Evolutionary conservation across 495 filamentous ascomycete species (phyloP), one percentile per base, ranked within the genome.

Genomic region (Annulohypoxylon stygium): DNA sequence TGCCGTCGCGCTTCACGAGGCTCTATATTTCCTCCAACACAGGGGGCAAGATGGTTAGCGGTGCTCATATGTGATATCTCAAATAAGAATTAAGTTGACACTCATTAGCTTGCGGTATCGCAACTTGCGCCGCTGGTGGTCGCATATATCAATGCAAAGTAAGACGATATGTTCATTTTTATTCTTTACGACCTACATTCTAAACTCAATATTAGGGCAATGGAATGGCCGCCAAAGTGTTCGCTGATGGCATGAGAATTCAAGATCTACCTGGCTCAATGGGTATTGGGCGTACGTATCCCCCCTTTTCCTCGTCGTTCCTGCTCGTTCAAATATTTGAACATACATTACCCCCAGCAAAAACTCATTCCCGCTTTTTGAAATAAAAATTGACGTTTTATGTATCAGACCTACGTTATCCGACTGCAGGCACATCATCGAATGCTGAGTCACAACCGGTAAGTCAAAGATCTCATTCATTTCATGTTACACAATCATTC

Each of bases 181-280:
- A 45, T 58, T 18, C 33, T 12, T n/a, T 5, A 16, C 4, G 20
- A 16, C 2, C 36, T 34, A 26, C 4, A 25, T 23, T 41, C 33
- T 67, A 71, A 71, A 26, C 20, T 34, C 4, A 26, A 58, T 58
- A 0, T 2, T 12, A 71, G 69, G 91, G 92, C 58, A 94, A 94
- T 79, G 93, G 93, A 23, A 91, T 96, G 86, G 93, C 92, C 30
- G 89, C 91, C 65, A 92, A 91, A 78, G 93, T 95, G 57, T 94
- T 95, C 81, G 85, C 84, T 23, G 90, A 93, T 72, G 92, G 91
- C 65, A 85, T 89, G 36, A 86, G 91, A 63, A 85, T 94, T 39
- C 82, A 87, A 69, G 91, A 94, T 76, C 89, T 95, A 43, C 92
- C 92, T 12, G 93, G 93, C 25, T 93, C 87, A 67, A 95, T 95